A percentile compares a stretch with the other conserved stretches of the same genome.
These are phyloP conservation scores for Ogataea glucozyma DNA, from an alignment of 805 yeast species.

Conservation along the genomic window DNA sequence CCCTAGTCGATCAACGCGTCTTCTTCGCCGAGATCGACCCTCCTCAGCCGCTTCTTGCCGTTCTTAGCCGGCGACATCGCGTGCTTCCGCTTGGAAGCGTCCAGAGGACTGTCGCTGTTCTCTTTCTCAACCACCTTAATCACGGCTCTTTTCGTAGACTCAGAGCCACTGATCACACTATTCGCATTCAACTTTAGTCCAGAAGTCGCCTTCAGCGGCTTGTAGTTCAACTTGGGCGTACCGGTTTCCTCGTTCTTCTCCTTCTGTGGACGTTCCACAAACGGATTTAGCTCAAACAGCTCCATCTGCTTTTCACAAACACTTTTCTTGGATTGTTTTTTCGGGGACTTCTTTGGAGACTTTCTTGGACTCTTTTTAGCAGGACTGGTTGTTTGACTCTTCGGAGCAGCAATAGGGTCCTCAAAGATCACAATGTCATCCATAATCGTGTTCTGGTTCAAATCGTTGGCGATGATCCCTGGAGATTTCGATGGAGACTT, in stretches of 20 bases:
- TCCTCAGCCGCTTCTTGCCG: slow-evolving; percentile 21
- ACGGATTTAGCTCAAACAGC: slow-evolving; percentile 12
- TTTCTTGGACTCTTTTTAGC: slow-evolving; percentile 9
- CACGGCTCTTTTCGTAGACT: not conserved
- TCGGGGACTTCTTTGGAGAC: slow-evolving; percentile 18
- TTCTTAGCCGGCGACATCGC: slow-evolving; percentile 20
- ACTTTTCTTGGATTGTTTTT: slow-evolving; percentile 8
- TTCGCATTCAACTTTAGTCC: slow-evolving; percentile 1
- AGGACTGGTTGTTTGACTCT: not conserved
- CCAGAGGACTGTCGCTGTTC: slow-evolving; percentile 5
- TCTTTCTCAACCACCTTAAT: slow-evolving; percentile 9
- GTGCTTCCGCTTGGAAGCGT: slow-evolving; percentile 14
- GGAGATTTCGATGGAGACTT: slow-evolving; percentile 12
- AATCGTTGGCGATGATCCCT: slow-evolving; percentile 2
- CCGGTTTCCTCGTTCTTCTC: not conserved
- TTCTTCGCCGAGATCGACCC: slow-evolving; percentile 22
- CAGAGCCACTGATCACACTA: not conserved
- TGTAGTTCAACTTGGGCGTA: slow-evolving; percentile 7
- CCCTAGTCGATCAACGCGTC: slow-evolving; percentile 19
- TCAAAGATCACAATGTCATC: slow-evolving; percentile 18
- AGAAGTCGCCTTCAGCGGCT: slow-evolving; percentile 4
- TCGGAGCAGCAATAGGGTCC: slow-evolving; percentile 14
- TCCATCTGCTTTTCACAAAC: slow-evolving; percentile 14
- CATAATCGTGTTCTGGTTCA: slow-evolving; percentile 8
- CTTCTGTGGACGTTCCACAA: slow-evolving; percentile 1